These are phyloP conservation scores for Chenopodium suecicum DNA, from an alignment of 148 eudicot species.

Conservation along the genomic window DNA sequence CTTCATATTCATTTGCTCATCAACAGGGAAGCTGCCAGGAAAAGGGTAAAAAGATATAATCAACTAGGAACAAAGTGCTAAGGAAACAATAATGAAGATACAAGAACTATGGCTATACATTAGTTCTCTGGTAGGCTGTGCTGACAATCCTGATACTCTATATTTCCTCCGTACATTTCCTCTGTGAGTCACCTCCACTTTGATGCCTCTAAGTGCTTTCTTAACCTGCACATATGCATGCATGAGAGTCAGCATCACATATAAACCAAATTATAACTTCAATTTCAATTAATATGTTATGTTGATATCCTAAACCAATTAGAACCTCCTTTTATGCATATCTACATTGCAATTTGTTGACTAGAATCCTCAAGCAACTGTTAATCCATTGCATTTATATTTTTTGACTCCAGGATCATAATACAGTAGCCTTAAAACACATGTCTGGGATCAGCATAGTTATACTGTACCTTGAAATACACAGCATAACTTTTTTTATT, in stretches of 20 bases:
- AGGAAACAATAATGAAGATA: background rate
- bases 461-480: background rate
- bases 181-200: constrained; percentile 96
- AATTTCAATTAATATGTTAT: background rate
- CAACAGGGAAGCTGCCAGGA: constrained; percentile 62
- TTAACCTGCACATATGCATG: constrained; percentile 55
- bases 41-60: constrained; percentile 6
- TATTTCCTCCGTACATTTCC: constrained; percentile 80
- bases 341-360: background rate
- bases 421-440: background rate
- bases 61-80: background rate
- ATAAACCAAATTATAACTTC: background rate
- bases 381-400: background rate
- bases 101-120: constrained; percentile 37
- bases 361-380: background rate
- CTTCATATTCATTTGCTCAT: constrained; percentile 70
- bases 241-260: background rate
- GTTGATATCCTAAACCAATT: background rate
- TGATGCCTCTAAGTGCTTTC: constrained; percentile 86
- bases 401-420: background rate
- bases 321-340: background rate
- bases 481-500: background rate
- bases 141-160: constrained; percentile 78
- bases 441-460: background rate
- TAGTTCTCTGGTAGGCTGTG: constrained; percentile 86